phyloP scores from a whole-genome alignment of 2,329 filamentous ascomycete species.

The Metarhizium rileyi region DNA sequence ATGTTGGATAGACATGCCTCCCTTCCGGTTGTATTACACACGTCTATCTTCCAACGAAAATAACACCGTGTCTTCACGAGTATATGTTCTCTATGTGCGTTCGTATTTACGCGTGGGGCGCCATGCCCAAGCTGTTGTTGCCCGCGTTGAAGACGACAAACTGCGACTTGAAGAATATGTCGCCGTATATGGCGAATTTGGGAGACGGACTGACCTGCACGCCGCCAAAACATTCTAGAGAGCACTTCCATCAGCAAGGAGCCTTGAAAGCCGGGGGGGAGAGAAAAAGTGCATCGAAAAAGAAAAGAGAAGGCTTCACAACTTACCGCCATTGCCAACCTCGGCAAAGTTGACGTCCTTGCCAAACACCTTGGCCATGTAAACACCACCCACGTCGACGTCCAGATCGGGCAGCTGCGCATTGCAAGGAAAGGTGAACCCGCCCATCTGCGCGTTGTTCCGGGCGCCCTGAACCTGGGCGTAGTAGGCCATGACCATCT shows the following conservation, averaged over 20 bases:
- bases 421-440: conserved; percentile 35
- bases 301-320: not conserved
- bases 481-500: conserved; percentile 41
- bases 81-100: not conserved
- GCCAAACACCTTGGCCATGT: conserved; percentile 47
- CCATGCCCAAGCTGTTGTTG: conserved; percentile 44
- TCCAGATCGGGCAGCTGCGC: conserved; percentile 35
- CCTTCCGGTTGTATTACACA: too few species aligned
- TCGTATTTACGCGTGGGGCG: conserved; percentile 17
- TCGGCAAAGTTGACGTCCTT: conserved; percentile 42
- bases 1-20: too few species aligned
- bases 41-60: too few species aligned
- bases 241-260: not conserved
- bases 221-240: conserved; percentile 54
- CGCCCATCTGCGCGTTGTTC: conserved; percentile 29
- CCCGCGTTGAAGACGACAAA: conserved; percentile 48
- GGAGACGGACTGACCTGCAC: conserved; percentile 45
- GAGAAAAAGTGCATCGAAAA: not conserved
- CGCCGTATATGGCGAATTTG: conserved; percentile 51
- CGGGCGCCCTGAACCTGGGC: conserved; percentile 26
- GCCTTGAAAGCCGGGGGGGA: not conserved
- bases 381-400: conserved; percentile 45
- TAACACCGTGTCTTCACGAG: too few species aligned
- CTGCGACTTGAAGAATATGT: conserved; percentile 53
- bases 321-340: conserved; percentile 41